Percentiles rank a stretch among this genome's conserved stretches.
These are phyloP conservation scores for Nemania sp. DNA, from an alignment of 2,329 filamentous ascomycete species.

Conservation along the genomic window DNA sequence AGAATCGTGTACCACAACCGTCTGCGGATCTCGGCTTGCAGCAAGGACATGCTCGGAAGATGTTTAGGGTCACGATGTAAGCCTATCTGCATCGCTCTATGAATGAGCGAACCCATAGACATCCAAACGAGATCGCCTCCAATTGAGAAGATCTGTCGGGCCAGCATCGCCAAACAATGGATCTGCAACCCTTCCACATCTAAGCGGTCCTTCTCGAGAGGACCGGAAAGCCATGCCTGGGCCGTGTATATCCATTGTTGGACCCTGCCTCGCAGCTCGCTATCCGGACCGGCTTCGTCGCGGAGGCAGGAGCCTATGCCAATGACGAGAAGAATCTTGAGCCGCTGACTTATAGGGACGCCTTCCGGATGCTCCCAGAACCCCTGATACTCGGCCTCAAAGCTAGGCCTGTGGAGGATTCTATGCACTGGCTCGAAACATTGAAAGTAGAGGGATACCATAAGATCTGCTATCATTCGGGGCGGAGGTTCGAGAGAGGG, in stretches of 20 bases:
- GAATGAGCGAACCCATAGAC: constrained; percentile 47
- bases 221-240: constrained; percentile 48
- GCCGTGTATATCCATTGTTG: constrained; percentile 48
- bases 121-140: constrained; percentile 49
- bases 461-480: constrained; percentile 45
- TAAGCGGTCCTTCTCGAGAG: constrained; percentile 45
- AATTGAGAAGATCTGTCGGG: constrained; percentile 48
- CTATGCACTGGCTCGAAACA: constrained; percentile 56
- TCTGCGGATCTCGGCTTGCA: constrained; percentile 47
- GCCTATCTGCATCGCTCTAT: constrained; percentile 51
- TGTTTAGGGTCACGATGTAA: constrained; percentile 49
- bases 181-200: constrained; percentile 45
- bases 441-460: constrained; percentile 52
- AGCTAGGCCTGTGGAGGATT: constrained; percentile 58
- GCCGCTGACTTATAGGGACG: constrained; percentile 32
- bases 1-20: constrained; percentile 51
- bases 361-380: constrained; percentile 49
- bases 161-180: constrained; percentile 46
- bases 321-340: constrained; percentile 48
- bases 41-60: constrained; percentile 41
- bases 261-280: constrained; percentile 36
- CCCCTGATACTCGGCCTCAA: constrained; percentile 52
- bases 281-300: constrained; percentile 32
- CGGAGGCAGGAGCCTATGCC: constrained; percentile 46
- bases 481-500: constrained; percentile 36